Evolutionary conservation across 371 early-diverging fungal species (phyloP), one percentile per base, ranked within the genome.

Genomic region (Funneliformis caledonium): DNA sequence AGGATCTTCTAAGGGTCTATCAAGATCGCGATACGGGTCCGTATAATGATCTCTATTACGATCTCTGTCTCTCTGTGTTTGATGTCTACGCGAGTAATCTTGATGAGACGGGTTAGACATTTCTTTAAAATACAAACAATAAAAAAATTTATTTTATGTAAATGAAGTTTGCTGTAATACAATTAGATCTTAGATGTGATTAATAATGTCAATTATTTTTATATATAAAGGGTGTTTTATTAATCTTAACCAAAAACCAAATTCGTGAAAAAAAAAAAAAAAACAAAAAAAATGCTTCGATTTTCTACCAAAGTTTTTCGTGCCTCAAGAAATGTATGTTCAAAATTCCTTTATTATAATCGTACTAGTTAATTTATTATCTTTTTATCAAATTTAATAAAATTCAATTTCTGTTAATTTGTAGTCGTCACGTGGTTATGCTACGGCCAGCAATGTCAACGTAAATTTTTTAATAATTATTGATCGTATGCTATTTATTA

Each of bases 31-130:
- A 43, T 70, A 70, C 1, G 19, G 10, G 9, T 70, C 70, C 11
- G 47, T 16, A 70, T 14, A 22, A 22, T 22, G 31, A 7, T 70
- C 70, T 1, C 70, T 22, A n/a, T 70, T 43, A 70, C 70, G 70
- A 70, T 70, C 70, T 70, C 70, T 70, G 1, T 70, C 70, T 6
- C 70, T 42, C 42, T 70, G 70, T 42, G 45, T 16, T n/a, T n/a
- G n/a, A 70, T 43, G 70, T 43, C 70, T 42, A 43, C 70, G 70
- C 8, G 70, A 47, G 22, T 70, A 70, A n/a, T 70, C 70, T 14
- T 2, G 0, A 70, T 43, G 70, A 16, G 52, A 52, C 9, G 70
- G 70, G 19, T n/a, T 43, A 70, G 70, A 43, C 70, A 70, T 70
- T 37, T 43, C 19, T 69, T 22, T 56, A 56, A 6, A 37, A 37